Evolutionary conservation across 2,329 filamentous ascomycete genomes (phyloP).

Genomic region (Epichloe sibirici): DNA sequence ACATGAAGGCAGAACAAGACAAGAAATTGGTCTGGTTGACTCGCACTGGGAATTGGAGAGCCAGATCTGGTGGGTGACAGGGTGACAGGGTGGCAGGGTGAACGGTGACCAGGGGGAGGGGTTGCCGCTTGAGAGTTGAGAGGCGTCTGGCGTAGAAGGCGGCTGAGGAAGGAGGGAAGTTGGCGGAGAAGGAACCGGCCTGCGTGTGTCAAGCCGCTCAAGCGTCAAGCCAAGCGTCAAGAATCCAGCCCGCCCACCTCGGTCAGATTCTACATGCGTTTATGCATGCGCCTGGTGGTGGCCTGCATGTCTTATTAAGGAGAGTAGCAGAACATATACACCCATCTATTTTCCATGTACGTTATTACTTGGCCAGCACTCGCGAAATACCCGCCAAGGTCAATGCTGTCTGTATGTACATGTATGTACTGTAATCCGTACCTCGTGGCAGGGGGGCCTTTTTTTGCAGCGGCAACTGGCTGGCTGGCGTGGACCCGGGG

Average conservation of each 20-base stretch:
- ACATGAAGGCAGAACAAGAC: neutral
- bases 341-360: no score
- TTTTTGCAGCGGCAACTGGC: neutral
- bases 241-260: no score
- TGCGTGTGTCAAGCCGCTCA: no score
- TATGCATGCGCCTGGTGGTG: no score
- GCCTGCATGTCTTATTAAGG: no score
- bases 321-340: no score
- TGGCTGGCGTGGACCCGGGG: neutral
- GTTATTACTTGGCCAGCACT: no score
- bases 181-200: neutral
- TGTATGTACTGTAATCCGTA: neutral
- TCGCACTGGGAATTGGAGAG: neutral
- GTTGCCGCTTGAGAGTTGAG: neutral
- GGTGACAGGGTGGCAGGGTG: neutral
- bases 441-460: no score
- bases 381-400: neutral
- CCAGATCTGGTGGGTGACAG: slow-evolving; percentile 3
- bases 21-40: slow-evolving; percentile 1
- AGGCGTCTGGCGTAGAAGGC: neutral
- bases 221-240: no score
- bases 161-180: neutral
- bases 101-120: neutral
- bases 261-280: no score
- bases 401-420: neutral